These are phyloP conservation scores for Arthrobotrys sinensis DNA, from an alignment of 2,329 filamentous ascomycete species.

Conservation along the genomic window DNA sequence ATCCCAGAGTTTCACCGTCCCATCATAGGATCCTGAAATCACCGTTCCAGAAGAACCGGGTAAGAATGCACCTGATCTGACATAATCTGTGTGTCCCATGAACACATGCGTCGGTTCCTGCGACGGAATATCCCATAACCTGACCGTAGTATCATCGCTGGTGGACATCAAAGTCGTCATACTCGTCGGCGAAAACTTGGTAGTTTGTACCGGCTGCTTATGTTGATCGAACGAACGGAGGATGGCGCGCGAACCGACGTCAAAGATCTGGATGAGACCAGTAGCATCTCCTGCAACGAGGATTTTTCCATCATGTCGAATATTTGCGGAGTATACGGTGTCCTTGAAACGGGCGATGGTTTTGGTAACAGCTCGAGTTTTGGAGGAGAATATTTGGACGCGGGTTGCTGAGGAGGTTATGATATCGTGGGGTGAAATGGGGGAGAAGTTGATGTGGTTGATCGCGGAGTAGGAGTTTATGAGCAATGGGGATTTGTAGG, in stretches of 20 bases:
- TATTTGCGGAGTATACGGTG: constrained; percentile 88
- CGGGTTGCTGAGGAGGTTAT: constrained; percentile 94
- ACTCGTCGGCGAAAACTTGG: constrained; percentile 90
- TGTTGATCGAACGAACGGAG: constrained; percentile 95
- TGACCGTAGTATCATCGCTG: constrained; percentile 92
- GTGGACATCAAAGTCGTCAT: constrained; percentile 89
- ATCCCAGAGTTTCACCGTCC: constrained; percentile 95
- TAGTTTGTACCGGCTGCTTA: constrained; percentile 93
- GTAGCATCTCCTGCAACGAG: constrained; percentile 92
- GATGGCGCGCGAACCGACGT: constrained; percentile 89
- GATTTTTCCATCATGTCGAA: constrained; percentile 88
- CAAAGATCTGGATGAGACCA: constrained; percentile 94
- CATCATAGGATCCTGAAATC: constrained; percentile 93
- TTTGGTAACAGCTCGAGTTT: constrained; percentile 91
- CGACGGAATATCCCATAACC: constrained; percentile 92
- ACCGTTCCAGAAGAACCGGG: constrained; percentile 74
- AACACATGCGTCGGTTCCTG: constrained; percentile 83
- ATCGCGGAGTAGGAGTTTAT: constrained; percentile 92
- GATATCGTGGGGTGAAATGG: constrained; percentile 77
- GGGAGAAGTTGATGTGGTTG: constrained; percentile 86
- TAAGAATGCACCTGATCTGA: constrained; percentile 88
- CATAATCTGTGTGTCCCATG: constrained; percentile 91
- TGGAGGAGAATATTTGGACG: constrained; percentile 92
- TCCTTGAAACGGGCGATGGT: constrained; percentile 95
- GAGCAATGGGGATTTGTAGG: constrained; percentile 91